Evolutionary conservation across 208 protist genomes (phyloP).

Genomic region (Blechomonas ayalai): DNA sequence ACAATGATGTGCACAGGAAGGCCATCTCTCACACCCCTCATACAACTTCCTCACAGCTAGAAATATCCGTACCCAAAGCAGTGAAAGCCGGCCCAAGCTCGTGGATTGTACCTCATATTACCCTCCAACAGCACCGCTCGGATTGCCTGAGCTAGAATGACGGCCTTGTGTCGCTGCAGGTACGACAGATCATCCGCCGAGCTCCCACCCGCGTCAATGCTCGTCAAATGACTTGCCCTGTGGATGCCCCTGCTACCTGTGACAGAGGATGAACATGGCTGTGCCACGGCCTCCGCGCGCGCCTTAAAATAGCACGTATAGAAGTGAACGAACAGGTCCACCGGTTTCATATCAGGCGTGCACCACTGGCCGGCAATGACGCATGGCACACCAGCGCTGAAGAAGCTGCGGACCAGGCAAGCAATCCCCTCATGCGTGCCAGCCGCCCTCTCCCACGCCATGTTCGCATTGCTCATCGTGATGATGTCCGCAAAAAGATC

Average conservation of each 20-base stretch:
- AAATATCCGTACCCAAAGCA: slow-evolving; percentile 62
- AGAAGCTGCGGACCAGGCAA: slow-evolving; percentile 60
- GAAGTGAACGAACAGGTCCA: slow-evolving; percentile 67
- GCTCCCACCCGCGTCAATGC: neutral
- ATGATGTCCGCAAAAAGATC: slow-evolving; percentile 83
- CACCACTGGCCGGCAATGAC: slow-evolving; percentile 83
- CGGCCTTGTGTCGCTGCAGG: slow-evolving; percentile 42
- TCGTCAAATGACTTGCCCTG: neutral
- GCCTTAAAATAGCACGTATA: slow-evolving; percentile 35
- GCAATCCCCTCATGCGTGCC: slow-evolving; percentile 55
- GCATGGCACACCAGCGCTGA: slow-evolving; percentile 64
- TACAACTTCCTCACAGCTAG: neutral
- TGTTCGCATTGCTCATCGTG: slow-evolving; percentile 75
- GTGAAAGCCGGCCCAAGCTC: slow-evolving; percentile 78
- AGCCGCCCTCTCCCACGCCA: slow-evolving; percentile 27
- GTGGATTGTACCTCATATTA: slow-evolving; percentile 61
- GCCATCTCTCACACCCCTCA: neutral
- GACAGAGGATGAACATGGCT: neutral
- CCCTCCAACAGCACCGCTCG: slow-evolving; percentile 56
- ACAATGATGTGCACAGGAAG: neutral
- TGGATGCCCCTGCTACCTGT: neutral
- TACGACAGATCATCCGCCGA: slow-evolving; percentile 2
- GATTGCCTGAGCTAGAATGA: slow-evolving; percentile 58
- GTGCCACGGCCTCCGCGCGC: neutral
- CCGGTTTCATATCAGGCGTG: slow-evolving; percentile 83